phyloP scores from a whole-genome alignment of 2,329 filamentous ascomycete species.

The Aspergillus terreus region DNA sequence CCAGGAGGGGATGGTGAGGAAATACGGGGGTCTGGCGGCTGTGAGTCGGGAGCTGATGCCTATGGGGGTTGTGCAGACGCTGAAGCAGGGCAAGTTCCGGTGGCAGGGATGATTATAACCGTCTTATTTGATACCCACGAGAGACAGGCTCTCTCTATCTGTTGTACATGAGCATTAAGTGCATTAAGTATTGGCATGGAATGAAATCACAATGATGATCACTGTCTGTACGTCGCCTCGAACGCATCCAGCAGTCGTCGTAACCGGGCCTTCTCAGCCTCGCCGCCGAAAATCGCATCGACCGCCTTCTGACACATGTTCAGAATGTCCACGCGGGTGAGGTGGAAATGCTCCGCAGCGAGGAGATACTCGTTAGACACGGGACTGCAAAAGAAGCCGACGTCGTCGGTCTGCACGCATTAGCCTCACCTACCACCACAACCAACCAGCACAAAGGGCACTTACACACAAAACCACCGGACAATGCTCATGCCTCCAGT shows the following conservation, averaged over 20 bases:
- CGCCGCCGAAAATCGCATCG: slow-evolving; percentile 63
- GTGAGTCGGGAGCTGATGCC: slow-evolving; percentile 41
- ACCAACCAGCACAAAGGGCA: slow-evolving; percentile 21
- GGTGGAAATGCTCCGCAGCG: slow-evolving; percentile 65
- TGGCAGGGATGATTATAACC: slow-evolving; percentile 35
- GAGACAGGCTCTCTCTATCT: background rate
- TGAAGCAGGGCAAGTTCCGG: slow-evolving; percentile 38
- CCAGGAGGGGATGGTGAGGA: slow-evolving; percentile 36
- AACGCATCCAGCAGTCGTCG: slow-evolving; percentile 20
- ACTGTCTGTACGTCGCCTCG: slow-evolving; percentile 9
- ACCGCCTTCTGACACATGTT: slow-evolving; percentile 59
- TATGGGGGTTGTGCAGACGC: slow-evolving; percentile 40
- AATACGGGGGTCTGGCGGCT: slow-evolving; percentile 38
- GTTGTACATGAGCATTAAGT: background rate
- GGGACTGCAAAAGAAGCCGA: slow-evolving; percentile 73
- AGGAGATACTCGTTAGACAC: slow-evolving; percentile 75
- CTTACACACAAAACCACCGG: slow-evolving; percentile 67
- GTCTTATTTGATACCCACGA: background rate
- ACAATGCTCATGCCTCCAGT: slow-evolving; percentile 61
- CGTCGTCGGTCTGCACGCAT: slow-evolving; percentile 67
- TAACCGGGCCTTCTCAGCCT: slow-evolving; percentile 52
- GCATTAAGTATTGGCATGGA: background rate
- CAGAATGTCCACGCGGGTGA: slow-evolving; percentile 49
- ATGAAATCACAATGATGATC: background rate
- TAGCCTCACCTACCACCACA: slow-evolving; percentile 17